phyloP scores from a whole-genome alignment of 805 yeast genomes.

The Ogataea angusta region DNA sequence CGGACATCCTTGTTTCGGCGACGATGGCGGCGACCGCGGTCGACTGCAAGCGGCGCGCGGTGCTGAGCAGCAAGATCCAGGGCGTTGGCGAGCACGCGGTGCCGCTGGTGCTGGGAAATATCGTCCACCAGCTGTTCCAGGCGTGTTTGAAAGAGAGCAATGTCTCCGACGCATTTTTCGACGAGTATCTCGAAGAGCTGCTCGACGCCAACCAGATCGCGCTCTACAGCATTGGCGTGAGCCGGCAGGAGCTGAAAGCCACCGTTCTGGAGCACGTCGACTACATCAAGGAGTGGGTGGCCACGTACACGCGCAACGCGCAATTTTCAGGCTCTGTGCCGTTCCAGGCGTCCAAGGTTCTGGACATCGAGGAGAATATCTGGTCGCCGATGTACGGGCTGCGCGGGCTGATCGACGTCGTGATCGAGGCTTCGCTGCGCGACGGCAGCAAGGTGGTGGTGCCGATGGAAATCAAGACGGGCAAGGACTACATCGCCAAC shows the following conservation, averaged over 20 bases:
- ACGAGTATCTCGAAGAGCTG: constrained; percentile 28
- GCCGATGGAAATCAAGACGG: constrained; percentile 92
- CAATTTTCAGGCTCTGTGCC: constrained; percentile 22
- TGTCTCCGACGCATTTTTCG: constrained; percentile 39
- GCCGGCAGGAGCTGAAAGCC: constrained; percentile 40
- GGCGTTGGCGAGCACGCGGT: constrained; percentile 62
- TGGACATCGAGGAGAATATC: constrained; percentile 86
- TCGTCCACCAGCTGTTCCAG: constrained; percentile 77
- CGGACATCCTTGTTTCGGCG: constrained; percentile 78
- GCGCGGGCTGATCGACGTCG: constrained; percentile 86
- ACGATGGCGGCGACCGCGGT: constrained; percentile 77
- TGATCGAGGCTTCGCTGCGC: constrained; percentile 55
- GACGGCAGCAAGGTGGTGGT: constrained; percentile 51
- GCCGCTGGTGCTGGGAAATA: constrained; percentile 76
- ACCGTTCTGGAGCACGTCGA: constrained; percentile 47
- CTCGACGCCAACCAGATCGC: constrained; percentile 31
- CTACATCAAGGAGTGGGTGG: constrained; percentile 52
- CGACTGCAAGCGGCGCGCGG: constrained; percentile 68
- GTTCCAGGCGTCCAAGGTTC: constrained; percentile 57
- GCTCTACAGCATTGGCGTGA: constrained; percentile 55
- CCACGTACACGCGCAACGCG: constrained; percentile 35
- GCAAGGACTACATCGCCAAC: constrained; percentile 63
- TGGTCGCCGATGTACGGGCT: constrained; percentile 91
- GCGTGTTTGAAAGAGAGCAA: constrained; percentile 41
- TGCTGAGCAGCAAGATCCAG: constrained; percentile 52